Evolutionary conservation across 176 grass and related monocot genomes (phyloP).

Genomic region (Triticum turgidum): DNA sequence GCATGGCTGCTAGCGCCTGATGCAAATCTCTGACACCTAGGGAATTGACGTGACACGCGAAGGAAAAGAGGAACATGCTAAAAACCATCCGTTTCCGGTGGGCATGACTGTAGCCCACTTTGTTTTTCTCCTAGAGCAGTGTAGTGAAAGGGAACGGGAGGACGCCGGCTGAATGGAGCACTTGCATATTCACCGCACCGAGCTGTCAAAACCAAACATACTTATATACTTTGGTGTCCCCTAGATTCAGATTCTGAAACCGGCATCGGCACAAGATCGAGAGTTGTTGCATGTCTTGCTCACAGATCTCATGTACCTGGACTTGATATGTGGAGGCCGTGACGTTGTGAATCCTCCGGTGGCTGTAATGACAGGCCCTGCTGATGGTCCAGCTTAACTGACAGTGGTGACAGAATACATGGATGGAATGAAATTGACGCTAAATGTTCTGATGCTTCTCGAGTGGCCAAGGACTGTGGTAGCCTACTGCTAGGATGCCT

Average conservation of each 20-base stretch:
- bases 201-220: conserved; percentile 32
- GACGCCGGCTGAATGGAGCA: conserved; percentile 1
- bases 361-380: conserved; percentile 36
- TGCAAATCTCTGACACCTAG: conserved; percentile 26
- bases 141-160: not conserved
- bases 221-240: not conserved
- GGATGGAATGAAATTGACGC: conserved; percentile 16
- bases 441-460: conserved; percentile 26
- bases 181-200: conserved; percentile 1
- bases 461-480: not conserved
- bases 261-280: conserved; percentile 9
- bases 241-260: conserved; percentile 45
- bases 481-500: conserved; percentile 9
- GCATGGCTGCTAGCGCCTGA: not conserved
- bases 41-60: not conserved
- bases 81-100: conserved; percentile 43
- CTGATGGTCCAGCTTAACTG: conserved; percentile 38
- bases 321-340: conserved; percentile 22
- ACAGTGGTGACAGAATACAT: conserved; percentile 16
- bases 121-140: not conserved
- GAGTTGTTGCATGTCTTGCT: conserved; percentile 12
- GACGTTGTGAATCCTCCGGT: conserved; percentile 41
- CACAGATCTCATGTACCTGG: not conserved
- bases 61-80: conserved; percentile 9
- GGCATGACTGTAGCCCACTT: conserved; percentile 41